Evolutionary conservation across 2,329 filamentous ascomycete genomes (phyloP).

Genomic region (Microsporum ferrugineum): DNA sequence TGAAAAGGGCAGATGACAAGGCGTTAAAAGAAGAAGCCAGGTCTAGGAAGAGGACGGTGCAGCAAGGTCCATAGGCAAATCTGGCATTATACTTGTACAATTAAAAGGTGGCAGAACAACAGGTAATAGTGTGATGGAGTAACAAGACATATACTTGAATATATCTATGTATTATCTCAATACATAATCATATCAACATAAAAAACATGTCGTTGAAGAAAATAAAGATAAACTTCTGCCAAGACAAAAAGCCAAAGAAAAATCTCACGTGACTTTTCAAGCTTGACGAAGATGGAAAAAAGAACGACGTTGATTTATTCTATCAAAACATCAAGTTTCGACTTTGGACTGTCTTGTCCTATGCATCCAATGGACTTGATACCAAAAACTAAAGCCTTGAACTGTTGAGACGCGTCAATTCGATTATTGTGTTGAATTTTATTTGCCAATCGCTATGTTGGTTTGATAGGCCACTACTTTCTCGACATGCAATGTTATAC

Average conservation of each 20-base stretch:
- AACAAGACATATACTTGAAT: no score
- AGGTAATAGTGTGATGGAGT: no score
- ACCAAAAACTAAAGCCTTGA: neutral
- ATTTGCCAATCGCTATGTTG: neutral
- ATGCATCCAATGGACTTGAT: neutral
- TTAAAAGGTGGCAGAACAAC: neutral
- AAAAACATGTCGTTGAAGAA: neutral
- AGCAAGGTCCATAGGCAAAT: neutral
- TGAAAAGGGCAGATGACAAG: conserved; percentile 14
- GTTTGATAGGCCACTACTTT: neutral
- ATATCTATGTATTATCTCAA: no score
- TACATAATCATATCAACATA: no score
- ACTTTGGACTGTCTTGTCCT: neutral
- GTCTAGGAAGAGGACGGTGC: neutral
- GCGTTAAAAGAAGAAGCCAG: conserved; percentile 9
- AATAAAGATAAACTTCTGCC: neutral
- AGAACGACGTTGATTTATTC: neutral
- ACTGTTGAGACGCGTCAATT: neutral
- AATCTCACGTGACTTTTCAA: neutral
- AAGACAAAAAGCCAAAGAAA: neutral
- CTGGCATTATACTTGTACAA: no score
- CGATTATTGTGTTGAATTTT: neutral
- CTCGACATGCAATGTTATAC: conserved; percentile 86
- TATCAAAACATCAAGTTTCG: neutral
- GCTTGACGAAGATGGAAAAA: neutral